phyloP scores from a whole-genome alignment of 106 monocot species.

The Cymbidium sinense region DNA sequence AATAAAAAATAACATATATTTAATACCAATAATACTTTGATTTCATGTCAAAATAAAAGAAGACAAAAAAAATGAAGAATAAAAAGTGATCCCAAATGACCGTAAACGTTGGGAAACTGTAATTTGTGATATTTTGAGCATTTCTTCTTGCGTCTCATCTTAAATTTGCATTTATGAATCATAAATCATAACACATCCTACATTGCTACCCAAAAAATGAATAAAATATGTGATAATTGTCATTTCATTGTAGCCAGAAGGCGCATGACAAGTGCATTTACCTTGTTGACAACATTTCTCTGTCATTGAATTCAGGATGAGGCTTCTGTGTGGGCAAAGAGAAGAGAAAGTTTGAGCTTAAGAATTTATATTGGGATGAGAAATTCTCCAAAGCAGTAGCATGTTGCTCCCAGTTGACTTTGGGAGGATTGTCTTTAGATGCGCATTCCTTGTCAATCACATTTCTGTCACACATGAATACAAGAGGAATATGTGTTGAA shows the following conservation, averaged over 20 bases:
- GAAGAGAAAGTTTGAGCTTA: conserved; percentile 63
- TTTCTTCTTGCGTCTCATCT: neutral
- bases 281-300: conserved; percentile 41
- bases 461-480: neutral
- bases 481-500: neutral
- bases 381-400: conserved; percentile 34
- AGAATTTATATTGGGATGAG: conserved; percentile 47
- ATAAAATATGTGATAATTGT: neutral
- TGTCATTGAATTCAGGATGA: conserved; percentile 9
- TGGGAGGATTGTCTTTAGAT: conserved; percentile 31
- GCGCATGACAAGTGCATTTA: conserved; percentile 9
- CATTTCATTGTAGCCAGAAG: neutral
- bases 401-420: conserved; percentile 68
- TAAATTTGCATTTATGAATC: neutral
- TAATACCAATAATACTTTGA: too few relatives aligned
- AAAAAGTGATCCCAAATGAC: too few relatives aligned
- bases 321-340: conserved; percentile 69
- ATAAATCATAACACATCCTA: neutral
- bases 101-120: neutral
- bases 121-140: neutral
- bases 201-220: neutral
- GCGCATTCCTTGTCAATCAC: neutral
- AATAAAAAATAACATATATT: too few relatives aligned
- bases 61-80: too few relatives aligned
- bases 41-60: too few relatives aligned